Evolutionary conservation across 345 rosid species (phyloP), one percentile per base, ranked within the genome.

Genomic region (Draba incana): DNA sequence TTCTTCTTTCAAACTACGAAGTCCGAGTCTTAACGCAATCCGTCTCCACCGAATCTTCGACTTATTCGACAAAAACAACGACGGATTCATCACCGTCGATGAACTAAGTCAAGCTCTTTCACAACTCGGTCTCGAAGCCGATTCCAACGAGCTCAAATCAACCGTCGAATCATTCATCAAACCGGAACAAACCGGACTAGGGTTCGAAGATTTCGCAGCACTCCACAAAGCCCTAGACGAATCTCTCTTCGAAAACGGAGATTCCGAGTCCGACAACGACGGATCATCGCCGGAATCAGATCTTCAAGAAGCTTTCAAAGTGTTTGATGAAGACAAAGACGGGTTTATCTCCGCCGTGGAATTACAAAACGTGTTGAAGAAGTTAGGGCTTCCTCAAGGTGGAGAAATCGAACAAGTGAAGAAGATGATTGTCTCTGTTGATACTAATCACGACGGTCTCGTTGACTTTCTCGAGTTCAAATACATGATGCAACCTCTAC

Each of bases 401-500:
- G 77, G 66, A 25, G 97, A 92, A 76, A 81, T 89, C 5, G 83
- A 75, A 1, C 80, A 85, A 66, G 91, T 92, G 50, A 70, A 79
- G 71, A 84, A 88, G 82, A 92, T 92, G 98, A 92, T 92, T 43
- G 62, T 76, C 41, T 88, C 98, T 20, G 92, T 89, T 28, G 98
- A 89, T 71, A 77, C 75, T 3, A 89, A 89, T 63, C 79, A 75
- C 1, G 98, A 92, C 57, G 97, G 98, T 2, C 86, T 82, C n/a
- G 97, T 92, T 25, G 97, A 92, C 75, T 88, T 88, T 84, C 83
- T 79, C 10, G 98, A 92, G 28, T 92, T 92, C 76, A 89, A 89
- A 80, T 77, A 89, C 78, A 92, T 92, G 98, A 89, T 89, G 98
- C 83, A 81, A 27, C 66, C 82, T 11, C 85, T 83, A 62, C 56